Evolutionary conservation across 169 alveolate genomes (phyloP).

Genomic region (Babesia divergens): DNA sequence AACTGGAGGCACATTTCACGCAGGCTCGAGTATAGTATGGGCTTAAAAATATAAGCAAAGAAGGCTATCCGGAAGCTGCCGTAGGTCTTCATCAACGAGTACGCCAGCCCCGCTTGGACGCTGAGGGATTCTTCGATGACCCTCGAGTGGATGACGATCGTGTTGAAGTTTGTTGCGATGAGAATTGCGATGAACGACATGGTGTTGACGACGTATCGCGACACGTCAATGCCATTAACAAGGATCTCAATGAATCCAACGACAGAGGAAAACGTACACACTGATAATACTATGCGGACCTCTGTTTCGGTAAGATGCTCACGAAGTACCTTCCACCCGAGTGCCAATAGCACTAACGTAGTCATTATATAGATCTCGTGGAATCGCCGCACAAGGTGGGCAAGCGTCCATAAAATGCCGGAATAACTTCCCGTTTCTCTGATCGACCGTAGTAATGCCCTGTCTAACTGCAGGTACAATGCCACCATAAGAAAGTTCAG

Average conservation of each 20-base stretch:
- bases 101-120: slow-evolving; percentile 43
- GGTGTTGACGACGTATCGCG: slow-evolving; percentile 42
- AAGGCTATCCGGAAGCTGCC: slow-evolving; percentile 25
- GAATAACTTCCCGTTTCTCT: slow-evolving; percentile 12
- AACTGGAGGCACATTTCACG: slow-evolving; percentile 38
- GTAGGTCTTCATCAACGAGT: slow-evolving; percentile 42
- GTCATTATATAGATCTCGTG: slow-evolving; percentile 50
- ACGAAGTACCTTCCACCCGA: slow-evolving; percentile 61
- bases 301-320: slow-evolving; percentile 33
- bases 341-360: slow-evolving; percentile 36
- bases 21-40: slow-evolving; percentile 43
- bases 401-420: slow-evolving; percentile 25
- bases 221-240: slow-evolving; percentile 50
- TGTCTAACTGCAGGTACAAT: slow-evolving; percentile 37
- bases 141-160: slow-evolving; percentile 35
- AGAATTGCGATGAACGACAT: slow-evolving; percentile 35
- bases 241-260: slow-evolving; percentile 55
- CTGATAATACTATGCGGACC: slow-evolving; percentile 21
- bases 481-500: slow-evolving; percentile 32
- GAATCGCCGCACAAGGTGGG: slow-evolving; percentile 42
- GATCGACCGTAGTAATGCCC: slow-evolving; percentile 3
- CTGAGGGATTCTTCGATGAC: slow-evolving; percentile 45
- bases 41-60: slow-evolving; percentile 43
- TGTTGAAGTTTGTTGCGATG: slow-evolving; percentile 58
- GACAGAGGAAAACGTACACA: slow-evolving; percentile 3